Evolutionary conservation across 176 grass and related monocot species (phyloP).

Genomic region (Ampelocalamus luodianensis): DNA sequence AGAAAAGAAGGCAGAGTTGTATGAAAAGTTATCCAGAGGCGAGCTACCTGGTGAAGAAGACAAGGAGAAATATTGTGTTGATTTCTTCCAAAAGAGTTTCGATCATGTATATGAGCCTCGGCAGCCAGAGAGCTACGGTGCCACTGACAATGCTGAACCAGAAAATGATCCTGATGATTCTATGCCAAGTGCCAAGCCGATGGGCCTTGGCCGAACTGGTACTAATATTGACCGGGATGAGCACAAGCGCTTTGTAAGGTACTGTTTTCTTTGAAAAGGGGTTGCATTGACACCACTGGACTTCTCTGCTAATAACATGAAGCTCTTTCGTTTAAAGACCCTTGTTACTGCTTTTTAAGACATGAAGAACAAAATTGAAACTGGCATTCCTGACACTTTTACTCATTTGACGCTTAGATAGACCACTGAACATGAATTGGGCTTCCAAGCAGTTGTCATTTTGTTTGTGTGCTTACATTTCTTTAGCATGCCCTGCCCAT

Average conservation of each 20-base stretch:
- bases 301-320: neutral
- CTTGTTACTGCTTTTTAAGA: neutral
- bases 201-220: slow-evolving; percentile 71
- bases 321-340: neutral
- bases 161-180: slow-evolving; percentile 63
- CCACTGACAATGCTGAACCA: slow-evolving; percentile 38
- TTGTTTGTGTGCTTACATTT: neutral
- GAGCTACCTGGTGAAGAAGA: slow-evolving; percentile 91
- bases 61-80: slow-evolving; percentile 91
- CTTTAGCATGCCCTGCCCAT: neutral
- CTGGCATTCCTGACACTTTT: neutral
- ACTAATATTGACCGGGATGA: slow-evolving; percentile 69
- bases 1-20: slow-evolving; percentile 88
- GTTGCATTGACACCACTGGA: neutral
- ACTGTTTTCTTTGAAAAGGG: slow-evolving; percentile 41
- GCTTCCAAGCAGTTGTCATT: neutral
- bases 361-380: neutral
- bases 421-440: slow-evolving; percentile 5
- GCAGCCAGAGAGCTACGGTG: slow-evolving; percentile 47
- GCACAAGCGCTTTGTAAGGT: slow-evolving; percentile 96
- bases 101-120: slow-evolving; percentile 53
- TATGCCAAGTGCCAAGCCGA: slow-evolving; percentile 46
- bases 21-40: slow-evolving; percentile 83
- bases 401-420: neutral
- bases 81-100: slow-evolving; percentile 88